phyloP scores from a whole-genome alignment of 2,329 filamentous ascomycete genomes.

The Mollisiaceae sp. region DNA sequence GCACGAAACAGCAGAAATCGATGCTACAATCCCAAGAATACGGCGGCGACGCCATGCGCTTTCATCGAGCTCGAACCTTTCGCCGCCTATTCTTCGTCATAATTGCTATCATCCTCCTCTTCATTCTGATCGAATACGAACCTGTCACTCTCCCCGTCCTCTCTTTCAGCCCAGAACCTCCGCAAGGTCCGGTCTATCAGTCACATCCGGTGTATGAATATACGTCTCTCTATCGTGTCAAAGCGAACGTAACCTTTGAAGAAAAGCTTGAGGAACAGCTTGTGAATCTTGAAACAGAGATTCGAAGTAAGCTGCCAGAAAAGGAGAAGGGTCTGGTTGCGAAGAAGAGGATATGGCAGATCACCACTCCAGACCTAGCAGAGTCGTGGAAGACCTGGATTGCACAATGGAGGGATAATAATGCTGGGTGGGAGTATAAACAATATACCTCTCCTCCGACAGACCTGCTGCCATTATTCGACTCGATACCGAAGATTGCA shows the following conservation, averaged over 20 bases:
- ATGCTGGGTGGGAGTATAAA: slow-evolving; percentile 28
- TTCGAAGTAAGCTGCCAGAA: slow-evolving; percentile 12
- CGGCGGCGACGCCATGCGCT: slow-evolving; percentile 4
- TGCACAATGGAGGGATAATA: slow-evolving; percentile 29
- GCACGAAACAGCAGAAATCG: neutral
- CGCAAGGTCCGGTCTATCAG: slow-evolving; percentile 8
- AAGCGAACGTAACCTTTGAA: slow-evolving; percentile 28
- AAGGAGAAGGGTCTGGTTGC: slow-evolving; percentile 17
- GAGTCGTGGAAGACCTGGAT: slow-evolving; percentile 21
- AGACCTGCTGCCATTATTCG: slow-evolving; percentile 25
- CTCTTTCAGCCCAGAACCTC: neutral
- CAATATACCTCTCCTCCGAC: slow-evolving; percentile 18
- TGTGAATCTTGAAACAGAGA: slow-evolving; percentile 20
- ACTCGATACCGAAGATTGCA: slow-evolving; percentile 25
- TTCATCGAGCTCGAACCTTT: slow-evolving; percentile 4
- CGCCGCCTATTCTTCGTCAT: slow-evolving; percentile 3
- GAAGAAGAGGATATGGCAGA: slow-evolving; percentile 32
- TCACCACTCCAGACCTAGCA: slow-evolving; percentile 20
- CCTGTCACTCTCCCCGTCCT: slow-evolving; percentile 13
- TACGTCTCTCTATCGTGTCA: slow-evolving; percentile 27
- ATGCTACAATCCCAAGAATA: neutral
- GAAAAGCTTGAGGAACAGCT: slow-evolving; percentile 26
- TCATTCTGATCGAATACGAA: slow-evolving; percentile 21
- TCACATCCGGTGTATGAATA: slow-evolving; percentile 29
- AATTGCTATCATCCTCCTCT: slow-evolving; percentile 14